phyloP scores from a whole-genome alignment of 2,329 filamentous ascomycete species.

The Paecilomyces sp. region DNA sequence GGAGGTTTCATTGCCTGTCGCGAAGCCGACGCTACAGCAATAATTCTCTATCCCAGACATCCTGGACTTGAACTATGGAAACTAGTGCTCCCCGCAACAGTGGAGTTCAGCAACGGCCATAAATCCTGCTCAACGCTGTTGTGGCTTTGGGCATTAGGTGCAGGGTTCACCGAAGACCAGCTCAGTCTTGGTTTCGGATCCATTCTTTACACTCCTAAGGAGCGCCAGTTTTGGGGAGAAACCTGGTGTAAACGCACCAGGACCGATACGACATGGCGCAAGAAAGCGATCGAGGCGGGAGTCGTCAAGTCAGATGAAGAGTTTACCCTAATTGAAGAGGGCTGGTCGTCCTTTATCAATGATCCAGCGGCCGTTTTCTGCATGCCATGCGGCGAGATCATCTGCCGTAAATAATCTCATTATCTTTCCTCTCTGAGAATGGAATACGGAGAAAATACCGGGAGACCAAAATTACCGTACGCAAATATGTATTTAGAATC shows the following conservation, averaged over 20 bases:
- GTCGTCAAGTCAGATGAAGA: neutral
- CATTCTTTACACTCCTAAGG: neutral
- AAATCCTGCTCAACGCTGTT: neutral
- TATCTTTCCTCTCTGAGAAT: no score
- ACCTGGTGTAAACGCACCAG: neutral
- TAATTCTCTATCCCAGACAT: neutral
- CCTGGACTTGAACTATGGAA: neutral
- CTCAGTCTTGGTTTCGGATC: neutral
- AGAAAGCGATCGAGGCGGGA: neutral
- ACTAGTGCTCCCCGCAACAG: neutral
- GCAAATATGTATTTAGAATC: no score
- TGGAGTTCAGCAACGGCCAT: neutral
- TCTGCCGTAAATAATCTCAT: neutral
- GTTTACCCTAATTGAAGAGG: neutral
- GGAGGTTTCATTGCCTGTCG: neutral
- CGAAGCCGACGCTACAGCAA: neutral
- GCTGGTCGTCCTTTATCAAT: neutral
- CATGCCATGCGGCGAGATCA: neutral
- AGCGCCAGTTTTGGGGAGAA: neutral
- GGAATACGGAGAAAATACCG: no score
- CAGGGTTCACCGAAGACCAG: neutral
- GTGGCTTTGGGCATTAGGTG: neutral
- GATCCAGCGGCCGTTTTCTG: neutral
- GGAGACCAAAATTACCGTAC: no score
- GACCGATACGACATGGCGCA: neutral